These are phyloP conservation scores for Backusella luteola DNA, from an alignment of 192 early-diverging fungal genomes.

Conservation along the genomic window DNA sequence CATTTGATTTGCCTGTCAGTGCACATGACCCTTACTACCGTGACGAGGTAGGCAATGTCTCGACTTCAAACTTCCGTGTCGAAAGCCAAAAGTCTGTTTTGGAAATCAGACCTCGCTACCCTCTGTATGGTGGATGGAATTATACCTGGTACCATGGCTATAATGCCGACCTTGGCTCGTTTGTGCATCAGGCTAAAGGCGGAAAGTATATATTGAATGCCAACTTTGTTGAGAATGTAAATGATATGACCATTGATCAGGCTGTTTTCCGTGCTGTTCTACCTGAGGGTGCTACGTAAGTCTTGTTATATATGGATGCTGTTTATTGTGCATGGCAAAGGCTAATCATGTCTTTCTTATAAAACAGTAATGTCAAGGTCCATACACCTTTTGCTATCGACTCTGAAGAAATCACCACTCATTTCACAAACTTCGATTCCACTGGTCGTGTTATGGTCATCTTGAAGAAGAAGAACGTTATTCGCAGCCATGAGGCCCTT, in stretches of 20 bases:
- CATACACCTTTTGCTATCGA: slow-evolving; percentile 63
- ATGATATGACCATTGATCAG: slow-evolving; percentile 61
- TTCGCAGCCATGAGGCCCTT: slow-evolving; percentile 60
- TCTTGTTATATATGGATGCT: neutral
- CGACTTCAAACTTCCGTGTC: slow-evolving; percentile 72
- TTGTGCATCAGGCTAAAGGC: slow-evolving; percentile 54
- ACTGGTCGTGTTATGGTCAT: slow-evolving; percentile 82
- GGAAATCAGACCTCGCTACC: slow-evolving; percentile 87
- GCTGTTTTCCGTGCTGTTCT: slow-evolving; percentile 74
- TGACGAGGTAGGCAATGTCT: slow-evolving; percentile 96
- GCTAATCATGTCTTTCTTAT: neutral
- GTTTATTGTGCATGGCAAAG: neutral
- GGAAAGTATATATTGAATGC: slow-evolving; percentile 64
- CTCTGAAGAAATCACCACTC: slow-evolving; percentile 41
- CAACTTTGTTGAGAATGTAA: slow-evolving; percentile 66
- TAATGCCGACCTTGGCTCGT: slow-evolving; percentile 66
- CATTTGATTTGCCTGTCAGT: slow-evolving; percentile 62
- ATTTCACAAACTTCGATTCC: slow-evolving; percentile 87
- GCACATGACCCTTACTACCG: slow-evolving; percentile 79
- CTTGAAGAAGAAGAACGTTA: slow-evolving; percentile 67
- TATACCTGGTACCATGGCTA: slow-evolving; percentile 96
- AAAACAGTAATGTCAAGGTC: slow-evolving; percentile 64
- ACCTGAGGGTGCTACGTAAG: slow-evolving; percentile 88
- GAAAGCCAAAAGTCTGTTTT: slow-evolving; percentile 55
- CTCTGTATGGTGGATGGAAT: slow-evolving; percentile 95